Percentiles rank a stretch among this genome's conserved stretches.
Conservation (phyloP, 352 stramenopile species). For the Peronospora belbahrii region DNA sequence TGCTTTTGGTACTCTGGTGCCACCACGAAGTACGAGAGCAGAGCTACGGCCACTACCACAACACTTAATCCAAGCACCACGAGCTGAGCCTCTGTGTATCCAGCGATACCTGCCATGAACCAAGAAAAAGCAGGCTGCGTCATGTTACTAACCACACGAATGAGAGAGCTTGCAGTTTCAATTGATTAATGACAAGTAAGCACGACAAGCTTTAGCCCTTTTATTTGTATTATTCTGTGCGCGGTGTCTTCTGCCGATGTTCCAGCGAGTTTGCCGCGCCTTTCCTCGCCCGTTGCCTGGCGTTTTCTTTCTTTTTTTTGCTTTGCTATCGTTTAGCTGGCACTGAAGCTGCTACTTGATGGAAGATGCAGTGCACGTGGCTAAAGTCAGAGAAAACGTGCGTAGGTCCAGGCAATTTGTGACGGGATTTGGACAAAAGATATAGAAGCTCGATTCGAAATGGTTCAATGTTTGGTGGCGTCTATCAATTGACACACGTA, state of each 20-base stretch:
- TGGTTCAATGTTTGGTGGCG: neutral
- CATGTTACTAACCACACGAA: slow-evolving; percentile 5
- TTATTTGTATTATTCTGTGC: neutral
- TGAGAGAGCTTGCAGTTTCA: neutral
- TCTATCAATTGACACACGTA: neutral
- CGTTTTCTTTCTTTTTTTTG: slow-evolving; percentile 18
- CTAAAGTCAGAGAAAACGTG: neutral
- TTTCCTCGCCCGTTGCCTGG: slow-evolving; percentile 26
- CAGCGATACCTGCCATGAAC: slow-evolving; percentile 10
- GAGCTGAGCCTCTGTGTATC: slow-evolving; percentile 44
- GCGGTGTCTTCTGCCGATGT: slow-evolving; percentile 7
- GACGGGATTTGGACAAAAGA: slow-evolving; percentile 1
- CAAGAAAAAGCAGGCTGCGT: slow-evolving; percentile 14
- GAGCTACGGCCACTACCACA: slow-evolving; percentile 44
- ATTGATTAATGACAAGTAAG: slow-evolving; percentile 17
- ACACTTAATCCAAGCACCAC: slow-evolving; percentile 43
- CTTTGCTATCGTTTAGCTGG: neutral
- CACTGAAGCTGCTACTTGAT: too few relatives aligned
- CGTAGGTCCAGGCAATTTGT: too few relatives aligned
- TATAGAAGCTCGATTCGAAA: slow-evolving; percentile 2
- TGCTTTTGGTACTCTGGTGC: slow-evolving; percentile 70
- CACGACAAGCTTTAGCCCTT: too few relatives aligned
- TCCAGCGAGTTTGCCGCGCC: slow-evolving; percentile 16
- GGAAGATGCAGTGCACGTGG: neutral
- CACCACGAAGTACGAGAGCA: slow-evolving; percentile 79